Base-by-base conservation (phyloP, 2,329 filamentous ascomycete genomes). In the Camptophora hylomeconis region DNA sequence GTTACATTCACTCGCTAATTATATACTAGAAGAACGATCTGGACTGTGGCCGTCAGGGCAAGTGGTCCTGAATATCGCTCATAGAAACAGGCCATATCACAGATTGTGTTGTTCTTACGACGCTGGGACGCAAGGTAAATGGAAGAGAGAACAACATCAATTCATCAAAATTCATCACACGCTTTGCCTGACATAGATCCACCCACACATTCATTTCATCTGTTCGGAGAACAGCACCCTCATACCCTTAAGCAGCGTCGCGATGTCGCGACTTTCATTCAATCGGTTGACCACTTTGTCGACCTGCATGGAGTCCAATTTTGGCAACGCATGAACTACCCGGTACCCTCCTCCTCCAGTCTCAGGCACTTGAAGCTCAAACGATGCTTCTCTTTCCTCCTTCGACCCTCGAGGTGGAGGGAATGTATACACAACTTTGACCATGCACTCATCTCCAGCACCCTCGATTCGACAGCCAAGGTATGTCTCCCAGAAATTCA, bases 401-500 rank as follows among this genome's bases (percentile, higher is more conserved):
- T 31, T 27, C 5, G 27, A 17, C 5, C 33, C 35, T 46, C 74
- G 72, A 59, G 92, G 83, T 49, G 92, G 75, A 24, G 95, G 64
- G 52, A 92, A 81, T 16, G 74, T 80, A 50, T 83, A 98, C 2
- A 89, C 70, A 52, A 98, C 93, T 54, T 87, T 87, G 44, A 98
- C 63, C 15, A 80, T 69, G 55, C 94, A 86, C 38, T 81, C 75
- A 48, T 72, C 70, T 1, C 82, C 86, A 0, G 81, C 80, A 2
- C 87, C 87, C 50, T 95, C 87, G 48, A 98, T 92, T 36, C 79
- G 67, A 50, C 95, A 55, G 34, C 87, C 86, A 35, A 98, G 62
- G 50, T 87, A 89, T 31, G 78, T 79, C 52, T 92, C 80, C 89
- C 89, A 98, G 51, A 95, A 95, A 43, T 86, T 80, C 24, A 98